Conservation (phyloP, 2,329 filamentous ascomycete species). For the Nothomitra cinnamomea region DNA sequence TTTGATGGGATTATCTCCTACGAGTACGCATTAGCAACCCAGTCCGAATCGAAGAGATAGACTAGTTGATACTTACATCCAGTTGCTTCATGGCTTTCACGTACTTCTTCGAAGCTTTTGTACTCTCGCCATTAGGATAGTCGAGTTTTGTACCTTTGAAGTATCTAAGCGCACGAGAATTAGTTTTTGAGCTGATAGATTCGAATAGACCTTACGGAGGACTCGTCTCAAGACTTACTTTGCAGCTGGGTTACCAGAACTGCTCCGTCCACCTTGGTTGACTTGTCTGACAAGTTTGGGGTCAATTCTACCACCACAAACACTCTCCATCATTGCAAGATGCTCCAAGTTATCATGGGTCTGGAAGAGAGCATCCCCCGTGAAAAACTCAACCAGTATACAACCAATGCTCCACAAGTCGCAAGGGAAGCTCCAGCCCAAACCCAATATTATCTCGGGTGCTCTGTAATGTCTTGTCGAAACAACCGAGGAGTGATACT, state of each 20-base stretch:
- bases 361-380: conserved; percentile 49
- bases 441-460: conserved; percentile 49
- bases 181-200: conserved; percentile 11
- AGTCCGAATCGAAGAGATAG: background rate
- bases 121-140: conserved; percentile 46
- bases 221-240: conserved; percentile 28
- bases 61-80: conserved; percentile 27
- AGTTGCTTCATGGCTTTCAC: conserved; percentile 51
- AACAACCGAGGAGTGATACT: conserved; percentile 51
- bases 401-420: conserved; percentile 56
- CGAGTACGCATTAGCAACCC: conserved; percentile 13
- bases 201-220: background rate
- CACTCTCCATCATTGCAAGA: conserved; percentile 51
- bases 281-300: conserved; percentile 36
- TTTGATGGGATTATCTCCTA: conserved; percentile 46
- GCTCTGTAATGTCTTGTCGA: conserved; percentile 50
- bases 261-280: conserved; percentile 27
- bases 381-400: conserved; percentile 52
- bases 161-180: conserved; percentile 25
- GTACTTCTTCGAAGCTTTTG: conserved; percentile 46
- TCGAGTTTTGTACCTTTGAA: conserved; percentile 40
- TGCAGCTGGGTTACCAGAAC: conserved; percentile 34
- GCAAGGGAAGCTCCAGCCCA: conserved; percentile 51
- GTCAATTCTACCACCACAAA: conserved; percentile 39
- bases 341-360: conserved; percentile 53